phyloP scores from a whole-genome alignment of 140 eudicot species.

The Ambrosia hybrid region DNA sequence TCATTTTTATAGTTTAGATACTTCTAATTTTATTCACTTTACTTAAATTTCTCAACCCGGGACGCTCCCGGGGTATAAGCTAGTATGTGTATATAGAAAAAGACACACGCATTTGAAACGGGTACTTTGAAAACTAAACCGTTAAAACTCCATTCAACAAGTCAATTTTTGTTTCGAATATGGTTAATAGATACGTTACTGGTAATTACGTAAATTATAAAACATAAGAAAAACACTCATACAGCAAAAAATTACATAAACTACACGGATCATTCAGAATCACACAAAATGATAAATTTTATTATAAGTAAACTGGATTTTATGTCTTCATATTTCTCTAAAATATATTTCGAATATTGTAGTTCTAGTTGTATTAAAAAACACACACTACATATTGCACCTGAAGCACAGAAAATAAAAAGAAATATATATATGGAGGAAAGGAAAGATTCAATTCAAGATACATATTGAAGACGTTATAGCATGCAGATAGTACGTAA shows the following conservation, averaged over 20 bases:
- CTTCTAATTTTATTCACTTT: no score
- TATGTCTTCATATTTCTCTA: conserved; percentile 7
- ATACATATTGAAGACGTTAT: neutral
- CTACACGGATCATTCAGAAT: neutral
- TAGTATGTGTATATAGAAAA: no score
- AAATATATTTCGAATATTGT: neutral
- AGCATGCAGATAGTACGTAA: neutral
- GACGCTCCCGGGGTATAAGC: no score
- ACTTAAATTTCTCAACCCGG: no score
- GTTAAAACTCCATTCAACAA: no score
- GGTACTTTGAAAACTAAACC: no score
- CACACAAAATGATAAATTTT: conserved; percentile 2
- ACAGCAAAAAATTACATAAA: neutral
- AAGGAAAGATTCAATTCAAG: neutral
- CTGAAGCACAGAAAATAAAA: conserved; percentile 3
- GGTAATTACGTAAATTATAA: no score
- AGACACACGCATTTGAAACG: no score
- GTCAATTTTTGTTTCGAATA: no score
- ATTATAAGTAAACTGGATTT: neutral
- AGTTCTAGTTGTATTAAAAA: conserved; percentile 10
- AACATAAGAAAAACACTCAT: no score
- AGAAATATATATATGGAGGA: neutral
- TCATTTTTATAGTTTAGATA: no score
- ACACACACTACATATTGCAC: conserved; percentile 5
- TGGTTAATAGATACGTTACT: no score